Percentiles rank a stretch among this genome's conserved stretches.
Conservation (phyloP, 352 stramenopile genomes). For the Phytophthora cajani region DNA sequence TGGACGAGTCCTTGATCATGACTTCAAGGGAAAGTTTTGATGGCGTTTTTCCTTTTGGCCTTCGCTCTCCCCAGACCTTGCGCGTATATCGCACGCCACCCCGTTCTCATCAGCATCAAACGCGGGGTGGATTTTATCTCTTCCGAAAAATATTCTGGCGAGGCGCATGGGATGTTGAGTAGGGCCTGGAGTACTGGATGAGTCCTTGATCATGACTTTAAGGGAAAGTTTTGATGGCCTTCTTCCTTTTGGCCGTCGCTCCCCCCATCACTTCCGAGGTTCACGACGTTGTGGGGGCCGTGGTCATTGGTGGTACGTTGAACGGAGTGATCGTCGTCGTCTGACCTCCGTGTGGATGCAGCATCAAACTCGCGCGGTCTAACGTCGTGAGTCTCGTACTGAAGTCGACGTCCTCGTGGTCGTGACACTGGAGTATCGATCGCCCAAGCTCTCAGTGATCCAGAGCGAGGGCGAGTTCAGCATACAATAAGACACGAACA, state of each 20-base stretch:
- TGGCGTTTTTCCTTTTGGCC: background rate
- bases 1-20: background rate
- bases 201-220: background rate
- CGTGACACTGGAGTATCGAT: background rate
- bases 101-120: background rate
- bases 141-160: background rate
- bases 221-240: background rate
- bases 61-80: background rate
- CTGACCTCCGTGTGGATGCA: background rate
- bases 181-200: background rate
- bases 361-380: background rate
- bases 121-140: constrained; percentile 1
- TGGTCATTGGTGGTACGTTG: background rate
- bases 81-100: background rate
- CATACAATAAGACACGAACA: constrained; percentile 31
- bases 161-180: background rate
- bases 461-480: constrained; percentile 23
- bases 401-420: background rate
- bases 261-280: background rate
- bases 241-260: background rate
- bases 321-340: background rate
- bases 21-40: background rate
- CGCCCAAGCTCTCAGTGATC: constrained; percentile 5
- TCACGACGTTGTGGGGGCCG: background rate
- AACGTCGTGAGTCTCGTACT: constrained; percentile 1